Conservation (phyloP, 2,329 filamentous ascomycete genomes). For the Celoporthe dispersa region DNA sequence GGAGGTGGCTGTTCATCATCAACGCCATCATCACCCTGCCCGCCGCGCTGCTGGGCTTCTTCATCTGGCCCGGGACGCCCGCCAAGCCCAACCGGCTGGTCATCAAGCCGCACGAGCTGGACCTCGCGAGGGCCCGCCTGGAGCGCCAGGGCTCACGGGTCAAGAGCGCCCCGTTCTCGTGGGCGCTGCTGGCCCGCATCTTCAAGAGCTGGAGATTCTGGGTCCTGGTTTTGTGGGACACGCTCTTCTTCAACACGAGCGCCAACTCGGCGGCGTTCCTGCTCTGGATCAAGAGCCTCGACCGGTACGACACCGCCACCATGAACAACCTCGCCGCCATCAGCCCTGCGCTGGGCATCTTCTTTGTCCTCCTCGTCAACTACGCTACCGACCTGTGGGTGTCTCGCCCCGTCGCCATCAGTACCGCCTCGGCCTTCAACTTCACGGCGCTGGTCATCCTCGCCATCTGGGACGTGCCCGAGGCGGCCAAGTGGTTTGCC, state of each 20-base stretch:
- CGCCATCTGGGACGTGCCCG: conserved; percentile 60
- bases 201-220: conserved; percentile 53
- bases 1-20: conserved; percentile 30
- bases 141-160: conserved; percentile 28
- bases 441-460: conserved; percentile 58
- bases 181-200: conserved; percentile 40
- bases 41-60: conserved; percentile 51
- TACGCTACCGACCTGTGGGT: conserved; percentile 59
- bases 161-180: conserved; percentile 34
- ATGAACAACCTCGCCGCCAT: conserved; percentile 58
- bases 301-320: conserved; percentile 49
- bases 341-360: conserved; percentile 59
- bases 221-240: conserved; percentile 53
- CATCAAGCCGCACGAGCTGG: conserved; percentile 38
- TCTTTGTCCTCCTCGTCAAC: conserved; percentile 57
- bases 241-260: conserved; percentile 61
- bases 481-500: conserved; percentile 59
- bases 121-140: conserved; percentile 39
- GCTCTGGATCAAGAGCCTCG: conserved; percentile 62
- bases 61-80: conserved; percentile 46
- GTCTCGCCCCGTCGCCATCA: conserved; percentile 59
- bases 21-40: conserved; percentile 56
- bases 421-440: conserved; percentile 55
- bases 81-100: conserved; percentile 41
- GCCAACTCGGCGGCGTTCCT: conserved; percentile 54